Evolutionary conservation across 352 stramenopile species (phyloP).

Genomic region (Globisporangium cederbergense): DNA sequence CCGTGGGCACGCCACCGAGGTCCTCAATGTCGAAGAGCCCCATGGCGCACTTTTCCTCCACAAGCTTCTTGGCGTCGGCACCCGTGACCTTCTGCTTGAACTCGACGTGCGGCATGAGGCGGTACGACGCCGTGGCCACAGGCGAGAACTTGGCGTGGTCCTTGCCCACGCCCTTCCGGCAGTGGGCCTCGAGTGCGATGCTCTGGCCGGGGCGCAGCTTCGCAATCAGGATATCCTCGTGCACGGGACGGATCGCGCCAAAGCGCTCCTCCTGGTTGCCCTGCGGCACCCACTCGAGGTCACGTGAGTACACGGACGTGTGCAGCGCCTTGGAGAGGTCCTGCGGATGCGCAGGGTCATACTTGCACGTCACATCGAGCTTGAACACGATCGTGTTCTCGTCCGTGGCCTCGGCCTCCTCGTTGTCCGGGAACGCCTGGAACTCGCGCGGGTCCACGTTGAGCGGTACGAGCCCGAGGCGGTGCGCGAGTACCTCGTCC

Average conservation of each 20-base stretch:
- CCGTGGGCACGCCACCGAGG: constrained; percentile 59
- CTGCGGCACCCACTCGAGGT: constrained; percentile 96
- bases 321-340: constrained; percentile 20
- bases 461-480: constrained; percentile 84
- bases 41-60: constrained; percentile 69
- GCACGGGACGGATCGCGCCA: constrained; percentile 78
- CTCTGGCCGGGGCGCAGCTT: constrained; percentile 95
- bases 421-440: constrained; percentile 81
- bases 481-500: constrained; percentile 91
- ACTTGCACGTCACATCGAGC: constrained; percentile 90
- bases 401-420: constrained; percentile 90
- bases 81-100: constrained; percentile 64
- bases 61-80: constrained; percentile 53
- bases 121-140: constrained; percentile 95
- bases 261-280: constrained; percentile 93
- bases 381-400: constrained; percentile 97
- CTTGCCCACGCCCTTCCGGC: constrained; percentile 93
- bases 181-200: constrained; percentile 95
- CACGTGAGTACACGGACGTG: constrained; percentile 86
- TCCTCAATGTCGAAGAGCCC: constrained; percentile 92
- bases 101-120: constrained; percentile 86
- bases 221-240: constrained; percentile 96
- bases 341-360: constrained; percentile 59
- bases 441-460: constrained; percentile 85
- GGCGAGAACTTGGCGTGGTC: constrained; percentile 98